These are phyloP conservation scores for Claviceps arundinis DNA, from an alignment of 2,329 filamentous ascomycete species.

Conservation along the genomic window DNA sequence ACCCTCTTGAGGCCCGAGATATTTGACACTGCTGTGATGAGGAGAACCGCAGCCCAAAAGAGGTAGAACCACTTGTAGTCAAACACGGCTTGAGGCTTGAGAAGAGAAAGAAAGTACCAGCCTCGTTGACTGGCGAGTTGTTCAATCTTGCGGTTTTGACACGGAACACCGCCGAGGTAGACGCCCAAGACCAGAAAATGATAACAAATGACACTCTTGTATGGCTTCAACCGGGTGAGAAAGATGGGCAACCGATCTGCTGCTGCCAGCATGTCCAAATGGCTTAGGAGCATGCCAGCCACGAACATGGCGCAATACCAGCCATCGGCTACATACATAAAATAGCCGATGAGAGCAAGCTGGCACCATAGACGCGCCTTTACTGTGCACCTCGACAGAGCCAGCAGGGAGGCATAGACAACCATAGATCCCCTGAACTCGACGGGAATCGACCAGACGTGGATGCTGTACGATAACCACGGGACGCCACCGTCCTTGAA, in stretches of 20 bases:
- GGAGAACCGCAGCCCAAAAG: conserved; percentile 44
- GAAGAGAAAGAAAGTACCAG: conserved; percentile 45
- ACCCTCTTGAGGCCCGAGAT: conserved; percentile 43
- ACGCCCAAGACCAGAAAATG: conserved; percentile 37
- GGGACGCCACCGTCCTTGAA: conserved; percentile 44
- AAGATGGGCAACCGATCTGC: conserved; percentile 36
- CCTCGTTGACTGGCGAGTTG: conserved; percentile 40
- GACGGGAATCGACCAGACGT: conserved; percentile 50
- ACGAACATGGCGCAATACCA: conserved; percentile 48
- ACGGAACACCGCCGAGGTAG: conserved; percentile 49
- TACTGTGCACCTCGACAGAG: conserved; percentile 41
- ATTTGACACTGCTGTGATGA: conserved; percentile 43
- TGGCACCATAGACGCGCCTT: conserved; percentile 42
- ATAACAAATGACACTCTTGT: conserved; percentile 39
- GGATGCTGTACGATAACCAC: conserved; percentile 39
- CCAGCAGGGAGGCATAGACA: conserved; percentile 43
- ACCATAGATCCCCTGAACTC: conserved; percentile 52
- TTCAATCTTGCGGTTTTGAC: conserved; percentile 31
- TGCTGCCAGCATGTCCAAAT: conserved; percentile 43
- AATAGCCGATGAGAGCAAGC: conserved; percentile 44
- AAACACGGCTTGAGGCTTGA: conserved; percentile 53
- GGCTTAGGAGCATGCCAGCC: conserved; percentile 47
- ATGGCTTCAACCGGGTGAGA: conserved; percentile 30
- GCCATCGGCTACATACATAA: conserved; percentile 54
- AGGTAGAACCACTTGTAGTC: conserved; percentile 58